phyloP scores from a whole-genome alignment of 768 basidiomycete genomes.

The Kwoniella mangroviensis region DNA sequence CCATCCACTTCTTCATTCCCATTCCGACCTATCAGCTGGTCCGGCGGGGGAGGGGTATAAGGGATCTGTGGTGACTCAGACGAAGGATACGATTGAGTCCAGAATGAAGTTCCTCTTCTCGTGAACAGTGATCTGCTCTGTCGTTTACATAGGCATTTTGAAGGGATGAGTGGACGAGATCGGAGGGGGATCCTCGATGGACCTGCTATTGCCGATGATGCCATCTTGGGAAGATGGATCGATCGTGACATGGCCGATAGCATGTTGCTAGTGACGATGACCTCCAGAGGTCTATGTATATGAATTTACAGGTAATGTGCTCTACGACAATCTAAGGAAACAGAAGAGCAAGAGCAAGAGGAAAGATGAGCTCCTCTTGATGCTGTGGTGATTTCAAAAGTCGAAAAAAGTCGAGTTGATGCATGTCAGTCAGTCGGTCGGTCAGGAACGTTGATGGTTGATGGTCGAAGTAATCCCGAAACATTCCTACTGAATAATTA shows the following conservation, averaged over 20 bases:
- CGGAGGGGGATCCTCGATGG: constrained; percentile 2
- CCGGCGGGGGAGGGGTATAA: constrained; percentile 28
- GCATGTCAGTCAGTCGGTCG: too few relatives aligned
- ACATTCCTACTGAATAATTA: neutral
- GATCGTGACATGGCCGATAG: constrained; percentile 4
- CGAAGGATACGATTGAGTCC: constrained; percentile 38
- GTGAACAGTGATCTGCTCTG: constrained; percentile 27
- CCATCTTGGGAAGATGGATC: neutral
- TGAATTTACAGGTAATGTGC: neutral
- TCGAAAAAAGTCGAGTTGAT: neutral
- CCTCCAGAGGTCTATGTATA: neutral
- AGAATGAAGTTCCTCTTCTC: constrained; percentile 39
- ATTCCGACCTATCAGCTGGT: neutral
- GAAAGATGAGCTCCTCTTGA: neutral
- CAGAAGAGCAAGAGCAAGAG: neutral
- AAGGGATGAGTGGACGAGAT: neutral
- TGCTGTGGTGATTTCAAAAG: neutral
- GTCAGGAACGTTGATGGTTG: constrained; percentile 2
- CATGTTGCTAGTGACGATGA: neutral
- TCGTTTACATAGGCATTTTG: neutral
- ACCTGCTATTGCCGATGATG: neutral
- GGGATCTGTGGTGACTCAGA: constrained; percentile 32
- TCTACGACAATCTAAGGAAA: neutral
- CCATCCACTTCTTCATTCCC: constrained; percentile 25
- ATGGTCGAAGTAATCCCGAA: neutral